Evolutionary conservation across 169 alveolate species (phyloP).

Genomic region (Plasmodium knowlesi): DNA sequence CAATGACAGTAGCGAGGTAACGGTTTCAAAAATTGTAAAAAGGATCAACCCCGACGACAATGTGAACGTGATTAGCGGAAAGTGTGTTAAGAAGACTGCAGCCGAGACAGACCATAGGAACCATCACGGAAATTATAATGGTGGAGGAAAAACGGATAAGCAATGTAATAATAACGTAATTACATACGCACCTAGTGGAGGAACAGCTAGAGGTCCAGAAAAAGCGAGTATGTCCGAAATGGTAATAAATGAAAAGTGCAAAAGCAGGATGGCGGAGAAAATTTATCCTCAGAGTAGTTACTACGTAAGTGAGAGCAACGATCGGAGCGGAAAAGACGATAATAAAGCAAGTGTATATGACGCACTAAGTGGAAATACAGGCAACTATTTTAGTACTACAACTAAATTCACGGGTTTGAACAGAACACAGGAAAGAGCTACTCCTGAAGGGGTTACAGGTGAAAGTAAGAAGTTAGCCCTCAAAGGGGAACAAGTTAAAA

Average conservation of each 20-base stretch:
- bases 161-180: not conserved
- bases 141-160: not conserved
- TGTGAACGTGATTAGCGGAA: slow-evolving; percentile 7
- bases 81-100: not conserved
- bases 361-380: not conserved
- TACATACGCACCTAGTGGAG: not conserved
- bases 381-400: not conserved
- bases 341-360: not conserved
- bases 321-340: not conserved
- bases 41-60: not conserved
- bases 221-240: not conserved
- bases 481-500: not conserved
- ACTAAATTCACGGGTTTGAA: not conserved
- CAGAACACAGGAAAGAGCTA: not conserved
- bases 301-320: not conserved
- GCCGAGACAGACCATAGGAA: not conserved
- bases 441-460: not conserved
- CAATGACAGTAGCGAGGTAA: not conserved
- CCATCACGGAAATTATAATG: not conserved
- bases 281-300: not conserved
- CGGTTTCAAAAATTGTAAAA: slow-evolving; percentile 7
- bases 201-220: not conserved
- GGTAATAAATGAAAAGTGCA: not conserved
- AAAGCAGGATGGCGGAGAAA: not conserved
- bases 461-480: not conserved